A percentile compares a stretch with the other conserved stretches of the same genome.
Conservation (phyloP, 371 early-diverging fungal genomes). For the Rhizopus arrhizus region DNA sequence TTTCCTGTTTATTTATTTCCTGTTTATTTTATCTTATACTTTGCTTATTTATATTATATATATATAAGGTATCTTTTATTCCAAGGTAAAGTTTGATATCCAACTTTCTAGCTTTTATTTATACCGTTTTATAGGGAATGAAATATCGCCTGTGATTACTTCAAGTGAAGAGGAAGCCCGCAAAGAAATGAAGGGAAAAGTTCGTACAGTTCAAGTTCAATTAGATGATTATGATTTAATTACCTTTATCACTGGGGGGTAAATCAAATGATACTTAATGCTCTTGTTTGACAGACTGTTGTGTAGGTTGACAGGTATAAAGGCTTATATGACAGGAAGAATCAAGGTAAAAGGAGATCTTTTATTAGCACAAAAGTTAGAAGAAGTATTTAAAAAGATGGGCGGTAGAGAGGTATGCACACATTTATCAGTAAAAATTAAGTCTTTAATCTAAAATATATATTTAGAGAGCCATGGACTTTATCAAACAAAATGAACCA, state of each 20-base stretch:
- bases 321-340: constrained; percentile 48
- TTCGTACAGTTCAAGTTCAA: constrained; percentile 32
- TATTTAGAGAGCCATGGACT: constrained; percentile 37
- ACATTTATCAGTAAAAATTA: not conserved
- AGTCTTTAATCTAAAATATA: not conserved
- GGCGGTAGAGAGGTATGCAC: constrained; percentile 45
- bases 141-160: constrained; percentile 39
- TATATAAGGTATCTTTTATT: constrained; percentile 39
- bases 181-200: constrained; percentile 21
- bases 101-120: not conserved
- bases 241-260: constrained; percentile 48
- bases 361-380: constrained; percentile 46
- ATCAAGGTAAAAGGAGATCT: constrained; percentile 54
- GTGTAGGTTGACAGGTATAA: constrained; percentile 46
- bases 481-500: constrained; percentile 41
- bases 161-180: constrained; percentile 30
- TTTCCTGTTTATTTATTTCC: too few relatives aligned
- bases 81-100: constrained; percentile 28
- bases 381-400: constrained; percentile 48
- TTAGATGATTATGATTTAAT: constrained; percentile 39
- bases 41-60: too few relatives aligned
- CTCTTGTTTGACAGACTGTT: not conserved
- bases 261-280: not conserved
- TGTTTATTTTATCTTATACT: not conserved
- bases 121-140: constrained; percentile 20